Evolutionary conservation across 2,329 filamentous ascomycete species (phyloP).

Genomic region (Cordyceps tenuipes): DNA sequence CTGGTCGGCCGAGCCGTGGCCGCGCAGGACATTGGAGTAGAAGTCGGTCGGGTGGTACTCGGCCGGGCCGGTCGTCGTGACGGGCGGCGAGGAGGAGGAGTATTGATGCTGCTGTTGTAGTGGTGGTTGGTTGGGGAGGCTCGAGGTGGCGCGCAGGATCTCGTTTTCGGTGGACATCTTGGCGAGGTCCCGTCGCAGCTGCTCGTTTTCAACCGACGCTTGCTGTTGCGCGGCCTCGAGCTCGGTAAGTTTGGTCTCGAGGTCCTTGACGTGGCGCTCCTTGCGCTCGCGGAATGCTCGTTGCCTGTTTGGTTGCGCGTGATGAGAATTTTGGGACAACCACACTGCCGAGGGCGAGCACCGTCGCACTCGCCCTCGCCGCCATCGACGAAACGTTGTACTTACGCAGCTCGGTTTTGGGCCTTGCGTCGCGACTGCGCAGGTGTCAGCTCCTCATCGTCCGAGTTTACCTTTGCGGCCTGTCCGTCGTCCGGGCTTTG

Average conservation of each 20-base stretch:
- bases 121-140: conserved; percentile 16
- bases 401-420: conserved; percentile 54
- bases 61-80: conserved; percentile 54
- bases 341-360: neutral
- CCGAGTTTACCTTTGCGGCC: conserved; percentile 19
- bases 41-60: conserved; percentile 66
- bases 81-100: conserved; percentile 25
- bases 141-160: conserved; percentile 74
- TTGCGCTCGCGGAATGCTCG: conserved; percentile 94
- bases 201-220: conserved; percentile 76
- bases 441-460: conserved; percentile 49
- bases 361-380: too few relatives aligned
- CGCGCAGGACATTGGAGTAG: conserved; percentile 53
- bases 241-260: conserved; percentile 73
- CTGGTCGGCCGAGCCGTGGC: conserved; percentile 45
- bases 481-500: conserved; percentile 25
- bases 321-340: neutral
- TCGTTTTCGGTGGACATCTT: conserved; percentile 86
- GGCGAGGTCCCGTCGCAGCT: conserved; percentile 74
- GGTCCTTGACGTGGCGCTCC: conserved; percentile 86
- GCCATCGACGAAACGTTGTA: conserved; percentile 15
- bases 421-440: conserved; percentile 52
- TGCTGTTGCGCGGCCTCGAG: conserved; percentile 67
- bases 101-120: neutral
- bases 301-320: conserved; percentile 50